Evolutionary conservation across 768 basidiomycete species (phyloP).

Genomic region (Leccinum rimulosum): DNA sequence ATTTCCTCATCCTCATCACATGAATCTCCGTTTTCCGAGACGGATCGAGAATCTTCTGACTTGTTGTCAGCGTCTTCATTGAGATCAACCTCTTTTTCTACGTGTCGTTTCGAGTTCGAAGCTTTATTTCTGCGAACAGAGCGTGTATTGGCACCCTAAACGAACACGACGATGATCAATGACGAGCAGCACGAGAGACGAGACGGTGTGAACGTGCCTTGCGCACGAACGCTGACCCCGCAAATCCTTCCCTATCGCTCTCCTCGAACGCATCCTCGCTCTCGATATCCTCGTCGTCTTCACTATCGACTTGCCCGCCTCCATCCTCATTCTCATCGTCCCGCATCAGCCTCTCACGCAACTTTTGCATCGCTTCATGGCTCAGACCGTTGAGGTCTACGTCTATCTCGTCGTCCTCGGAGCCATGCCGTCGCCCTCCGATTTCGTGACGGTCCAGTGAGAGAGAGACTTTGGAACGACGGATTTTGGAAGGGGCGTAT

Average conservation of each 20-base stretch:
- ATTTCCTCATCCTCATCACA: constrained; percentile 42
- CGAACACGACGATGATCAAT: not conserved
- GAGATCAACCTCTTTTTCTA: constrained; percentile 59
- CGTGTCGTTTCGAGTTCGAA: constrained; percentile 24
- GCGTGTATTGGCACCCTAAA: constrained; percentile 17
- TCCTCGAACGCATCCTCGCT: constrained; percentile 84
- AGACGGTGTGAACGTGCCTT: constrained; percentile 5
- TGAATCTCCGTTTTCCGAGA: constrained; percentile 29
- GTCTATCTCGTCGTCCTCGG: constrained; percentile 39
- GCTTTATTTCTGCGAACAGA: constrained; percentile 19
- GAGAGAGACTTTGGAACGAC: constrained; percentile 51
- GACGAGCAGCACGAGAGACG: not conserved
- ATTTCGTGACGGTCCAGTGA: constrained; percentile 59
- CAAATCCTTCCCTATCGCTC: constrained; percentile 76
- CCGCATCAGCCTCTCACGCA: constrained; percentile 48
- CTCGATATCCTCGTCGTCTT: constrained; percentile 84
- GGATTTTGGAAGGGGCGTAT: constrained; percentile 46
- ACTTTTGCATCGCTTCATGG: constrained; percentile 32
- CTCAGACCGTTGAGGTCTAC: constrained; percentile 22
- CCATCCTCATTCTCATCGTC: constrained; percentile 49
- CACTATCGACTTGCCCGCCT: constrained; percentile 46
- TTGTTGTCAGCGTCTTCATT: constrained; percentile 51
- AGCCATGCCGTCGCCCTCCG: constrained; percentile 26
- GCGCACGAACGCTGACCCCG: constrained; percentile 48
- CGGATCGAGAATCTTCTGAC: constrained; percentile 18